Evolutionary conservation across 164 flowering plant species (phyloP), one percentile per base, ranked within the genome.

Genomic region (Cinnamomum chago): DNA sequence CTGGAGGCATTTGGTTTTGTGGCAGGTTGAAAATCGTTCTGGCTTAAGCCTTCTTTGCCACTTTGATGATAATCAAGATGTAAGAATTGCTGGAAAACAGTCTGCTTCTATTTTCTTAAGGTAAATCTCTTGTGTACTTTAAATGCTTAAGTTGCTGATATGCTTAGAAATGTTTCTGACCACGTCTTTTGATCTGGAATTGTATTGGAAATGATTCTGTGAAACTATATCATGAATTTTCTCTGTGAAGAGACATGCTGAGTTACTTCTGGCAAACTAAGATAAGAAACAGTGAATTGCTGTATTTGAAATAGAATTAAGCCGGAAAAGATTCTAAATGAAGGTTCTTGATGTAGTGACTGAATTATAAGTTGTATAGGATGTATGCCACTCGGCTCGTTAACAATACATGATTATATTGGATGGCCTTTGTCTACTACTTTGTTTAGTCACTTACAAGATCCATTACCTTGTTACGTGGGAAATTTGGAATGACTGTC

Each of bases 11-110:
- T 71, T 58, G n/a, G 3, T 60, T 50, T 62, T 22, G 67, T 40
- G 79, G 78, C 86, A 91, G 95, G 92, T 91, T 67, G 89, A 88
- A 76, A 91, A 91, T 79, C 78, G 72, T 58, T 69, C 87, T 28
- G 85, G 90, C 27, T 67, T 86, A 60, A 79, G 72, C 70, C 84
- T 87, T 80, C 77, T 81, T 55, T 91, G 90, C 72, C 82, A 77
- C 52, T 83, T 85, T 71, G 73, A 79, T 74, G 79, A 84, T 47
- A 71, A 85, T 70, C 88, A 86, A 74, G 81, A 78, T 72, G 74
- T 79, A 51, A 77, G 79, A 66, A 73, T 91, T 50, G 79, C 86
- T n/a, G 80, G 84, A 71, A 82, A 77, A 58, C 92, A 87, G 64
- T 83, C 85, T 79, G 79, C 87, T 73, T 84, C 86, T 67, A 65